Base-by-base conservation (phyloP, 176 grass and related monocot species). In the Aegilops tauschii region DNA sequence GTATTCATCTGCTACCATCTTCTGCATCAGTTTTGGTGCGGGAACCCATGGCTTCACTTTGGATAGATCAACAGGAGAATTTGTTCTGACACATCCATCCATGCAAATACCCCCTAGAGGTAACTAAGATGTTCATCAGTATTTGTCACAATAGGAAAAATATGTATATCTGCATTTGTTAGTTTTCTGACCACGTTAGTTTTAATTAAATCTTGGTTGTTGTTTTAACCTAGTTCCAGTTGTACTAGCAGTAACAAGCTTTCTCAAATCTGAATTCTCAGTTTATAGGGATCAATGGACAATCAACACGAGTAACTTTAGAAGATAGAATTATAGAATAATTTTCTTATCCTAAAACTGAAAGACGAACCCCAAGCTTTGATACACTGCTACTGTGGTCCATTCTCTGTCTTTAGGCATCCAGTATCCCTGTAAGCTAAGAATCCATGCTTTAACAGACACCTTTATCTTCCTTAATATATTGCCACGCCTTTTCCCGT, bases 1-100 rank as follows among this genome's bases (percentile, higher is more conserved):
- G 16, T 99, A 99, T 63, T 99, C 94, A 14, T 99, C 97, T 6
- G 92, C 94, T 83, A 99, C 97, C n/a, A 90, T 94, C 30, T 84
- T 99, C 4, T 96, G 97, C 56, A 87, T 95, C 75, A 93, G 94
- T 79, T 89, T 99, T 1, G 87, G 94, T 1, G 65, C 63, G 7
- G 97, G 94, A 65, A 94, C 90, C 8, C 94, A 93, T 93, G 90
- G 85, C 9, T 99, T 99, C 87, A 96, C 90, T 1, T 80, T 99
- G 85, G 97, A 99, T 88, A 87, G 68, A 5, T 86, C 76, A 0
- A 96, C 80, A 66, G 97, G 90, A 80, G 97, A 99, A 78, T 99
- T 96, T 86, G 67, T 96, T 59, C 88, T 99, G 21, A 99, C 97
- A 16, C 92, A 96, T 93, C 97, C 90, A 29, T 86, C 83, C 61